Base-by-base conservation (phyloP, 768 basidiomycete genomes). In the Panaeolus papilionaceus region DNA sequence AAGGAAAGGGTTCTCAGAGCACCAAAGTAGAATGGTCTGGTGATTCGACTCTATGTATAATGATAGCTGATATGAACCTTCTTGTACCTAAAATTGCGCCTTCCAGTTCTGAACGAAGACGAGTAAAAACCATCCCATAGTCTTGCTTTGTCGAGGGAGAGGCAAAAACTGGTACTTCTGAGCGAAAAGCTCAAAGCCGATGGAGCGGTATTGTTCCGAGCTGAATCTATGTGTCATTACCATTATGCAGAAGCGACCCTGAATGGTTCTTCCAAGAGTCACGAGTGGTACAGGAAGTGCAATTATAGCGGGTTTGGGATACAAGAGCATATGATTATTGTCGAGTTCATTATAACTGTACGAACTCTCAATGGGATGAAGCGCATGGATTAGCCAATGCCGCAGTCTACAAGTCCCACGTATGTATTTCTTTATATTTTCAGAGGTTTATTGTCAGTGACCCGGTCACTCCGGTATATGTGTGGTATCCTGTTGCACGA, bases 221-320 rank as follows among this genome's bases (percentile, higher is more conserved):
- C 33, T 37, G 54, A 58, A 58, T 51, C 26, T 58, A 58, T 58
- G 54, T 58, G 54, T 58, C 54, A 58, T 58, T 28, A 28, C 54
- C 33, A 33, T 33, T 58, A 58, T 33, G 54, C 14, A 58, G 54
- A 58, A 58, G 54, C 54, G 16, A 33, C 33, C 12, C 20, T 58
- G 11, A 37, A 10, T 37, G 9, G 14, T 14, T 37, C 54, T 58
- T 33, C 54, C 16, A 58, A 58, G 14, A 58, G 54, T 58, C 54
- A 58, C 54, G 33, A 37, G 54, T 58, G 54, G 54, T 33, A 58
- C 54, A 58, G 33, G 54, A 58, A 58, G 54, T 58, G 54, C 54
- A 28, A 58, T 58, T 58, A 58, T 58, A 58, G 54, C 54, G 54
- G 54, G n/a, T 16, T 16, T 58, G 54, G 54, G 33, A 58, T 8